Evolutionary conservation across 1,284 basidiomycete genomes (phyloP).

Genomic region (Agaricales sp.): DNA sequence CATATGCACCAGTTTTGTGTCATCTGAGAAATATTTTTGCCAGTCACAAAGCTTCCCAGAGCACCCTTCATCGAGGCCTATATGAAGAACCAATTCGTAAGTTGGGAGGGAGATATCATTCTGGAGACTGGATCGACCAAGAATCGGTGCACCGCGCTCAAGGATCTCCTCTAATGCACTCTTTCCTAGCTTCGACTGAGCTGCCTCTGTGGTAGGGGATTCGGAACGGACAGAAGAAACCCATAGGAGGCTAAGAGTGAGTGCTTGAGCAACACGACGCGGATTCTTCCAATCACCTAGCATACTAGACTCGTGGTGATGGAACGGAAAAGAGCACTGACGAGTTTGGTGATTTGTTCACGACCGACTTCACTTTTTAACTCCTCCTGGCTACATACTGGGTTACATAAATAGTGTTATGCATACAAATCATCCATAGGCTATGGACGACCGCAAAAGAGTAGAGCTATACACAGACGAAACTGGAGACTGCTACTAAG

Average conservation of each 20-base stretch:
- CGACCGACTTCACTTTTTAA: no score
- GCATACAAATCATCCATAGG: no score
- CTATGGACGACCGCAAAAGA: no score
- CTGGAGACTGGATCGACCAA: constrained; percentile 18
- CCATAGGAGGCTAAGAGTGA: background rate
- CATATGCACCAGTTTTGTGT: constrained; percentile 30
- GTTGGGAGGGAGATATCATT: background rate
- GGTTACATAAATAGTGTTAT: no score
- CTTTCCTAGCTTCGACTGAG: constrained; percentile 6
- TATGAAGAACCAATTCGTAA: background rate
- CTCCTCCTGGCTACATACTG: no score
- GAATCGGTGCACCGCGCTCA: constrained; percentile 23
- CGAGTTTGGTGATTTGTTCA: no score
- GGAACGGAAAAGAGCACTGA: background rate
- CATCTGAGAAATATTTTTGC: constrained; percentile 31
- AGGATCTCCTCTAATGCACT: constrained; percentile 22
- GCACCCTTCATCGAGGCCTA: constrained; percentile 23
- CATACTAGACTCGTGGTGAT: background rate
- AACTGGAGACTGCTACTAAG: no score
- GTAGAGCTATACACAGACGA: no score
- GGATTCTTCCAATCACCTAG: background rate
- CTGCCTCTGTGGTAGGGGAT: background rate
- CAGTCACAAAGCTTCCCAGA: constrained; percentile 23
- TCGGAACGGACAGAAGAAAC: background rate
- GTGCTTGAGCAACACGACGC: background rate